Percentiles rank a stretch among this genome's conserved stretches.
Conservation (phyloP, 768 basidiomycete genomes). For the Tricholoma sp. region DNA sequence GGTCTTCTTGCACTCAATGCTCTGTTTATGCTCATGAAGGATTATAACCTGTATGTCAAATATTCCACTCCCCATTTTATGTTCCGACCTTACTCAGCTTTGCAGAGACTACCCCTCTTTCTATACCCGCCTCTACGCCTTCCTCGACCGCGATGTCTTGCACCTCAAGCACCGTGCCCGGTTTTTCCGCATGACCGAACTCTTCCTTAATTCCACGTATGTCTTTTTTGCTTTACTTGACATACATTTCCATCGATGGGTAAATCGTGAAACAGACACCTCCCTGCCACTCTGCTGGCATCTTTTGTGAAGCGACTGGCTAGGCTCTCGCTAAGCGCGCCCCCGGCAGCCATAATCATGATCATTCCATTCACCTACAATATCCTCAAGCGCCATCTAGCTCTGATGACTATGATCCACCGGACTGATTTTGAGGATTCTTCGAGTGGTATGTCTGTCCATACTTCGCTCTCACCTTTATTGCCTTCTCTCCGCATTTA, state of each 20-base stretch:
- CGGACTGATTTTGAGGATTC: slow-evolving; percentile 37
- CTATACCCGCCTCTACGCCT: slow-evolving; percentile 86
- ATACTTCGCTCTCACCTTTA: no score
- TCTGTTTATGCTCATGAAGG: slow-evolving; percentile 83
- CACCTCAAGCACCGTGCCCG: slow-evolving; percentile 91
- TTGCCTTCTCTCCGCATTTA: no score
- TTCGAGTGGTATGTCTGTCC: slow-evolving; percentile 27
- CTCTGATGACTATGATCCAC: slow-evolving; percentile 92
- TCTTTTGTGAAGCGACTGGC: slow-evolving; percentile 93
- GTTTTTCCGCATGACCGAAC: slow-evolving; percentile 89
- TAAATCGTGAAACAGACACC: slow-evolving; percentile 41
- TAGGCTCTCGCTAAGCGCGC: slow-evolving; percentile 75
- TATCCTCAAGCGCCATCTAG: slow-evolving; percentile 85
- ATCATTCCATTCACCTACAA: slow-evolving; percentile 94
- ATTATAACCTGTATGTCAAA: slow-evolving; percentile 81
- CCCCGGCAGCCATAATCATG: slow-evolving; percentile 88
- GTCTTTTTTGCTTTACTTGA: slow-evolving; percentile 18
- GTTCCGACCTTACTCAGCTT: background rate
- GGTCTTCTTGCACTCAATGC: slow-evolving; percentile 90
- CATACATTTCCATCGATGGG: background rate
- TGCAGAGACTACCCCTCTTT: slow-evolving; percentile 92
- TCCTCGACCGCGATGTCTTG: slow-evolving; percentile 82
- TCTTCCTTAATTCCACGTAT: slow-evolving; percentile 90
- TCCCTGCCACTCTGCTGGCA: slow-evolving; percentile 87
- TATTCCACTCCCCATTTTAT: slow-evolving; percentile 1